Base-by-base conservation (phyloP, 331 rosid species). In the Prunus yedoensis region DNA sequence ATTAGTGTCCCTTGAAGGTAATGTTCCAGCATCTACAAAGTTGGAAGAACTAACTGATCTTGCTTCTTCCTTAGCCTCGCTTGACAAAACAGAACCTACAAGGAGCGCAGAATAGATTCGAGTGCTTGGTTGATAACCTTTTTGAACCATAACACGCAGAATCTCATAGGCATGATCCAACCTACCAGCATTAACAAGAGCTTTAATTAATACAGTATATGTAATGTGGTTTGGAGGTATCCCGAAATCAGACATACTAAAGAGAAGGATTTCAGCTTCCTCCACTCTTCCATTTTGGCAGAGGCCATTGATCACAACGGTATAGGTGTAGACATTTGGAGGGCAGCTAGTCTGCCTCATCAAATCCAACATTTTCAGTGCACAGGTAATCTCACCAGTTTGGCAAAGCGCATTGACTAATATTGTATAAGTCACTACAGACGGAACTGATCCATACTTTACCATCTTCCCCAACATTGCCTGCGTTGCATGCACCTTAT, bases 201-300 rank as follows among this genome's bases (percentile, higher is more conserved):
- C 58, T 9, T 23, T 27, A 50, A 27, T 20, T 50, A 69, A 14
- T 50, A 50, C 60, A 3, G 74, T 50, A 50, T 50, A 69, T 5
- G 74, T 69, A 27, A 69, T 30, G 61, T 69, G 74, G 58, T 69
- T 69, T 50, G 74, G 74, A 25, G 74, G 56, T 27, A 50, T 50
- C 14, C 74, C 61, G 1, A 50, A 69, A 51, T 38, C 43, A 28
- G 46, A 30, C 74, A 69, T 69, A 27, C 60, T 47, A 16, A 49
- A 50, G 45, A 69, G 74, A 69, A 69, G 74, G 25, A 9, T 69
- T 51, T 69, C 74, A 11, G 74, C 74, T 69, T 69, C 73, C 73
- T 69, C 73, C n/a, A 69, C 59, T 49, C 73, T 69, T 69, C 73
- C 73, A 3, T 16, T 69, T 32, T 23, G 46, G 61, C 74, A 69